Base-by-base conservation (phyloP, 1,284 basidiomycete species). In the Singerocomus inundabilis region DNA sequence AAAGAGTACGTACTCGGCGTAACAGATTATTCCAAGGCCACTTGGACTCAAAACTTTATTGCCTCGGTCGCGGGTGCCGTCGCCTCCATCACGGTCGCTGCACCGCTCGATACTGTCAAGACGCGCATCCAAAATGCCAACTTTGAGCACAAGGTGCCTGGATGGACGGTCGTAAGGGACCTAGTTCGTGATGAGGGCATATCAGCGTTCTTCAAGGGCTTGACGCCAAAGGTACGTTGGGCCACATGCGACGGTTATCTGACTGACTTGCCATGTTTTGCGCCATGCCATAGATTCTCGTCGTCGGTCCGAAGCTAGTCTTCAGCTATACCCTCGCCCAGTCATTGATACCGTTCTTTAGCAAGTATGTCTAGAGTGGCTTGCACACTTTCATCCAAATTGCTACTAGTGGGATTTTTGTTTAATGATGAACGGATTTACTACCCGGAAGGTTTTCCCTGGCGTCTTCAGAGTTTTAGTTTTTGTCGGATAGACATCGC, bases 321-420 rank as follows among this genome's bases (percentile, higher is more conserved):
- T 98, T 98, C 80, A 94, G 91, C 60, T 98, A 97, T 76, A 99
- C 96, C 25, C 81, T 98, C 9, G 96, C 96, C 6, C 96, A 99
- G 73, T 90, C 88, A 21, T 78, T 99, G 67, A 98, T 99, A 73
- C 96, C 96, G 38, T 78, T 88, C 68, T 98, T 97, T 70, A 85
- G 88, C 48, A 86, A 94, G 70, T 94, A 92, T 69, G 88, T 91
- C 53, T 91, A 72, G 57, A 55, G 35, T 39, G 43, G 36, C 13
- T 11, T 16, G 29, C 30, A 30, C 3, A 16, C 15, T 30, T 34
- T 10, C 5, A n/a, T 37, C 31, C 33, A 29, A 26, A 36, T 36
- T 38, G 21, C n/a, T 48, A 16, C 26, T 46, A 53, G 30, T 49
- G 35, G 1, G 33, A 38, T 36, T 36, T 43, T 11, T 45, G 34